Evolutionary conservation across 2,329 filamentous ascomycete genomes (phyloP).

Genomic region (Cercospora berteroae): DNA sequence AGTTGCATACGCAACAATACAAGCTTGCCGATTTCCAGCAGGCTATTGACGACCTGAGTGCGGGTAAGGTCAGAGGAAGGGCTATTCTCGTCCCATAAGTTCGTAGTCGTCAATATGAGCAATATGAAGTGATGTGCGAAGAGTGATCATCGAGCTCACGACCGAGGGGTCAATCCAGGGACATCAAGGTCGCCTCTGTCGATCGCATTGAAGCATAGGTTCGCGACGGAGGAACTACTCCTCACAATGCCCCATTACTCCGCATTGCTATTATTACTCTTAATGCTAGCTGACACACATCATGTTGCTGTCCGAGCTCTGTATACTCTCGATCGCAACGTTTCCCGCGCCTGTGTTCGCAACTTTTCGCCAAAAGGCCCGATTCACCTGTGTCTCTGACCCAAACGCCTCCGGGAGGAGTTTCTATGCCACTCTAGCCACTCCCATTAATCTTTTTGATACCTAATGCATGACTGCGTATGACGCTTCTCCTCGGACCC

Average conservation of each 20-base stretch:
- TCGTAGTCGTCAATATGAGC: not conserved
- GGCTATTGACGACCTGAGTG: slow-evolving; percentile 29
- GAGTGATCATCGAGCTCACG: not conserved
- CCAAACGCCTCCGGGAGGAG: not conserved
- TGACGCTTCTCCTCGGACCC: not conserved
- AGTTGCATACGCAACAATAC: slow-evolving; percentile 29
- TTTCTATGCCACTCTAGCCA: not conserved
- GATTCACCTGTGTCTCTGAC: not conserved
- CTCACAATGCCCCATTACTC: not conserved
- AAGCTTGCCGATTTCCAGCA: slow-evolving; percentile 31
- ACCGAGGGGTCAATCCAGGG: not conserved
- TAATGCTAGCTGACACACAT: not conserved
- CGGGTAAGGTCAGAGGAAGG: slow-evolving; percentile 26
- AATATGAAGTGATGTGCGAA: not conserved
- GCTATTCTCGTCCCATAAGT: slow-evolving; percentile 28
- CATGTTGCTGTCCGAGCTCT: not conserved
- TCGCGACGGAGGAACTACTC: not conserved
- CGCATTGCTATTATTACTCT: not conserved
- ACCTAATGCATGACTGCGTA: not conserved
- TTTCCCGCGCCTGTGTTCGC: not conserved
- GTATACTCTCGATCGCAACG: not conserved
- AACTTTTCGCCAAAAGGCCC: not conserved
- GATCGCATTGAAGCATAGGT: not conserved
- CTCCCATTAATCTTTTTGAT: not conserved
- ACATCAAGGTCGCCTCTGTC: not conserved